Evolutionary conservation across 2,329 filamentous ascomycete species (phyloP), one percentile per base, ranked within the genome.

Genomic region (Trichoderma asperellum): DNA sequence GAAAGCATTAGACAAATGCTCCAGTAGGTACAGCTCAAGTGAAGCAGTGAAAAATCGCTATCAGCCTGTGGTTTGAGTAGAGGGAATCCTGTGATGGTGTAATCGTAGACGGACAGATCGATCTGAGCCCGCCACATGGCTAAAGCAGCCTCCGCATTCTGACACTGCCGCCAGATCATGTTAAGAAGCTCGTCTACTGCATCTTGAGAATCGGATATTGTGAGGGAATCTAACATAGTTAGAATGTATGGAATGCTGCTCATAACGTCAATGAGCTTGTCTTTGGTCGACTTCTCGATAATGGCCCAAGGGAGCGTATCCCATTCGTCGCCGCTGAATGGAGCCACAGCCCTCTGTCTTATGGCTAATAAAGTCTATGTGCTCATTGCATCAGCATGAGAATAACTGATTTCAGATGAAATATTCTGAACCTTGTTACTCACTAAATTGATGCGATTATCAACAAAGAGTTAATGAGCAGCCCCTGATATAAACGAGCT

Each of bases 31-130:
- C 59, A 64, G 4, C 49, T 64, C 24, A 65, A 35, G 27, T 64
- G 59, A 69, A 69, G 68, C 14, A 69, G 21, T 21, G 60, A 58
- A 18, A 69, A 69, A 4, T 69, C 68, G 18, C 47, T 52, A 24
- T 68, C 58, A 1, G 34, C n/a, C n/a, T 55, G 27, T n/a, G 66
- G 66, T 43, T 34, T 40, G 11, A 47, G 34, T 27, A 68, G 24
- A 32, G 47, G 58, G 8, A 56, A 16, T 5, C 58, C 57, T 34
- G 66, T 27, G 18, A 21, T 47, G 6, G 49, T 16, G 3, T 55
- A 62, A n/a, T 62, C 57, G 8, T 62, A 68, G 24, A 35, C 56
- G 27, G 57, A 62, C 24, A 62, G 24, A 34, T 68, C 57, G n/a
- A 68, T 27, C 27, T 68, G 57, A 47, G 14, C 3, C 21, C 32